Evolutionary conservation across 2,329 filamentous ascomycete species (phyloP), one percentile per base, ranked within the genome.

Genomic region (Ampelomyces quisqualis): DNA sequence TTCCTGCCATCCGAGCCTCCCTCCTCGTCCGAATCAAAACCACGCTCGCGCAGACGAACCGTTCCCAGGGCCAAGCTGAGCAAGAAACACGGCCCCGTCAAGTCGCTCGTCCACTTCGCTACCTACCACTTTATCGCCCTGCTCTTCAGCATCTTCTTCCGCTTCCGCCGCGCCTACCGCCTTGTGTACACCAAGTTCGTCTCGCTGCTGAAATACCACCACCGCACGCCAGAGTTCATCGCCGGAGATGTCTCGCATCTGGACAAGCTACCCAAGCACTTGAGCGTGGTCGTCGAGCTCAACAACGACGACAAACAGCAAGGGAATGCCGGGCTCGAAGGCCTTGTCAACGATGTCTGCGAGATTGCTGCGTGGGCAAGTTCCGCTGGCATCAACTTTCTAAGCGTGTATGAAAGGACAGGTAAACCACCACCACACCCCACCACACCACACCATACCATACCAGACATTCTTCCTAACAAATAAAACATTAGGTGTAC

Each of bases 291-390:
- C 39, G 71, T 98, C 43, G 85, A 84, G 43, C 74, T 88, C 33
- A 82, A 91, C 58, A 76, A 84, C 30, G 62, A 63, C 63, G 80
- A 85, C 43, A 67, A 84, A 43, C 59, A 67, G 14, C 77, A 82
- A 62, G 77, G 85, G 57, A 78, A 80, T 26, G 85, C 88, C 36
- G 88, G 88, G 11, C 69, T 97, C 31, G 89, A 95, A 58, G 81
- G 84, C 17, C 71, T 98, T 46, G 82, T 97, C 59, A 88, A 94
- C 57, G 90, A 98, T 70, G 86, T 89, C 10, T 86, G 90, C 27
- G 93, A 98, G 67, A 79, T 98, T 47, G 84, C 88, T 14, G 91
- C 91, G 3, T 98, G 93, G 93, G 93, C 87, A 65, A 85, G 89
- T 19, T 89, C 89, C 60, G 87, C 88, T 17, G 90, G 90, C 6